These are phyloP conservation scores for Thraustochytrium striatum DNA, from an alignment of 352 stramenopile species.

Conservation along the genomic window DNA sequence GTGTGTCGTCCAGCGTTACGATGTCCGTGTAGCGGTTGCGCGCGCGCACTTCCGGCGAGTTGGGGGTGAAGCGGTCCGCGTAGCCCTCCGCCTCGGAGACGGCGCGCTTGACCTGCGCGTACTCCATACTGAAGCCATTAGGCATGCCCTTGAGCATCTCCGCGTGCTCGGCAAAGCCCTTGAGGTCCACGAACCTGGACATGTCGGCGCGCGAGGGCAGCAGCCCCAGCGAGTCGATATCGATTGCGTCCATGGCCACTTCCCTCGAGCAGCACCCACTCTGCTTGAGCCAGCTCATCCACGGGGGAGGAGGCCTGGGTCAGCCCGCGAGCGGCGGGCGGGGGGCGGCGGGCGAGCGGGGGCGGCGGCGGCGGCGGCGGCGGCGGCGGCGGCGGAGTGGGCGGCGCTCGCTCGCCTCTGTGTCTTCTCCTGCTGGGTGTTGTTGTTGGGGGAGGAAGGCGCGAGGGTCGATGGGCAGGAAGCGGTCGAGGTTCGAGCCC, in stretches of 20 bases:
- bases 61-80: conserved; percentile 1
- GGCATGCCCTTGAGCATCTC: not conserved
- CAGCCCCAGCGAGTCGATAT: not conserved
- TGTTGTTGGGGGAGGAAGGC: no score
- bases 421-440: no score
- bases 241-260: not conserved
- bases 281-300: no score
- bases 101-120: not conserved
- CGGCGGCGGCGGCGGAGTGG: no score
- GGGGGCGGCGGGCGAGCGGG: no score
- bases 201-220: not conserved
- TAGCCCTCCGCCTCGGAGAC: not conserved
- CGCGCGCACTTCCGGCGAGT: not conserved
- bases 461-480: not conserved
- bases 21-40: conserved; percentile 39
- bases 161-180: conserved; percentile 15
- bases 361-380: no score
- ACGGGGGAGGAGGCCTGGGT: no score
- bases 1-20: conserved; percentile 22
- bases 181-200: not conserved
- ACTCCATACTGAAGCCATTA: conserved; percentile 8
- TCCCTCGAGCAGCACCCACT: no score
- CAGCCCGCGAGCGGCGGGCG: no score
- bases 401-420: no score
- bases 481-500: not conserved